Percentiles rank a stretch among this genome's conserved stretches.
Evolutionary conservation across 495 filamentous ascomycete species (phyloP).

Genomic region (Talaromyces nanjingensis): DNA sequence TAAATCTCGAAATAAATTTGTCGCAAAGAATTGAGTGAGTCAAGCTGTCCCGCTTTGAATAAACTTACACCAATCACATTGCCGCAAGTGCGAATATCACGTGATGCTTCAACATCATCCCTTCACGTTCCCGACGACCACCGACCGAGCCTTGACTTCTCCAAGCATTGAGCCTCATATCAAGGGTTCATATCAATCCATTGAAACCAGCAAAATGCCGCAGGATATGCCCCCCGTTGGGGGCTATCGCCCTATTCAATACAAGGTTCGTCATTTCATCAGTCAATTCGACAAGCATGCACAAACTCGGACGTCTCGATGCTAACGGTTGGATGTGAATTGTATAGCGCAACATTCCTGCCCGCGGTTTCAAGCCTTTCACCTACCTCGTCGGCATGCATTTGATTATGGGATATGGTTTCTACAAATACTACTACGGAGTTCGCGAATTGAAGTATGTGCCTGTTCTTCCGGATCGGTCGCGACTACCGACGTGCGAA

Average conservation of each 20-base stretch:
- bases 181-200: not conserved
- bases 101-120: constrained; percentile 26
- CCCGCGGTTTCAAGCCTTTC: constrained; percentile 78
- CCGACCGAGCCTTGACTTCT: constrained; percentile 7
- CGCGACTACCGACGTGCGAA: not conserved
- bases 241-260: constrained; percentile 93
- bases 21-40: not conserved
- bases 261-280: constrained; percentile 59
- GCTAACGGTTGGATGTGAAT: constrained; percentile 4
- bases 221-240: constrained; percentile 89
- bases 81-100: constrained; percentile 13
- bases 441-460: constrained; percentile 83
- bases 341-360: constrained; percentile 79
- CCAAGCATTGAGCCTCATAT: not conserved
- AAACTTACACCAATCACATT: not conserved
- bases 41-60: constrained; percentile 15
- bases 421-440: constrained; percentile 71
- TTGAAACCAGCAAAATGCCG: constrained; percentile 37
- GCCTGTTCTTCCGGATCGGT: constrained; percentile 5
- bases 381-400: constrained; percentile 69
- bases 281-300: not conserved
- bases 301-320: not conserved
- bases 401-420: constrained; percentile 76
- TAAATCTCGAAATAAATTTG: constrained; percentile 1
- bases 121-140: constrained; percentile 22